Percentiles rank a stretch among this genome's conserved stretches.
Evolutionary conservation across 2,329 filamentous ascomycete species (phyloP).

Genomic region (Xylaria hypoxylon): DNA sequence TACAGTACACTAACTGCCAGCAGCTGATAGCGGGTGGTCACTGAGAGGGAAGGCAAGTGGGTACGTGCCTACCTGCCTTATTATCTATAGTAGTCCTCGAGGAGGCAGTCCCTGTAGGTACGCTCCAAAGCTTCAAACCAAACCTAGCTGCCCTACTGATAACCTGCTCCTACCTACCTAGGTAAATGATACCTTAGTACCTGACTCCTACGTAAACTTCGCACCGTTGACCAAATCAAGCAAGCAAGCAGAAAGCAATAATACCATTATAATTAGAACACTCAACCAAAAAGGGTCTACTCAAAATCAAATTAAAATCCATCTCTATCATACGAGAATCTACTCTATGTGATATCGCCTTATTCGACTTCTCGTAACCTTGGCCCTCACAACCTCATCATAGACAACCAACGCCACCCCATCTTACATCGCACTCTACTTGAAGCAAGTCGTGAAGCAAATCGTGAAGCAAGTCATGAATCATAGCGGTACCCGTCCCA

Average conservation of each 20-base stretch:
- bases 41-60: too few relatives aligned
- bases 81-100: too few relatives aligned
- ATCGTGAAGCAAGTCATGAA: background rate
- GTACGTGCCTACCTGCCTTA: too few relatives aligned
- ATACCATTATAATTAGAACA: background rate
- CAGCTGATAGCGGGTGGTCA: too few relatives aligned
- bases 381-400: constrained; percentile 19
- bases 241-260: background rate
- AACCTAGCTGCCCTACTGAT: too few relatives aligned
- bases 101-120: too few relatives aligned
- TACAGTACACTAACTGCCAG: too few relatives aligned
- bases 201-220: too few relatives aligned
- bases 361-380: constrained; percentile 33
- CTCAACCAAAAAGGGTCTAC: background rate
- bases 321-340: constrained; percentile 33
- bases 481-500: constrained; percentile 39
- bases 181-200: too few relatives aligned
- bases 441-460: background rate
- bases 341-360: background rate
- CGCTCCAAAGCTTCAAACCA: too few relatives aligned
- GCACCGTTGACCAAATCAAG: too few relatives aligned
- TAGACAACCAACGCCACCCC: background rate
- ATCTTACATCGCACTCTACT: background rate
- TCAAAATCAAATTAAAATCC: constrained; percentile 4
- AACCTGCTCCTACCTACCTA: too few relatives aligned